phyloP scores from a whole-genome alignment of 2,329 filamentous ascomycete genomes.

The Dothideomycetes sp. region DNA sequence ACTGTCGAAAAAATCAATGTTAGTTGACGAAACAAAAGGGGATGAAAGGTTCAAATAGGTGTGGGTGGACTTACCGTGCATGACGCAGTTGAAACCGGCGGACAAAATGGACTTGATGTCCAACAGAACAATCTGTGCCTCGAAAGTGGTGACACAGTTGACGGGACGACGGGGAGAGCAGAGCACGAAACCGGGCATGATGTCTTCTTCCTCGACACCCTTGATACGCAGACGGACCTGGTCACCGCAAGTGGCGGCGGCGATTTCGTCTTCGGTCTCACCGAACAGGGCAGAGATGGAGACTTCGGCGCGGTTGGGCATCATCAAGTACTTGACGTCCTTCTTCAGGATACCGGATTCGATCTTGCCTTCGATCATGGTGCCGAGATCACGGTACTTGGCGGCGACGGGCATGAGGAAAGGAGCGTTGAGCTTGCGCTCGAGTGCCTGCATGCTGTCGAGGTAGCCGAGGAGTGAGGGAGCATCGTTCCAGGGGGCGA shows the following conservation, averaged over 20 bases:
- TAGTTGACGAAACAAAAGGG: neutral
- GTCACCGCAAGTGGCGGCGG: slow-evolving; percentile 77
- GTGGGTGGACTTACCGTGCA: slow-evolving; percentile 47
- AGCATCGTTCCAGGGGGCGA: slow-evolving; percentile 76
- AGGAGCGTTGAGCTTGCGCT: slow-evolving; percentile 91
- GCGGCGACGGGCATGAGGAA: slow-evolving; percentile 99
- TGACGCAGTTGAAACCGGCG: slow-evolving; percentile 93
- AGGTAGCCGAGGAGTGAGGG: slow-evolving; percentile 91
- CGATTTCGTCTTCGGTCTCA: slow-evolving; percentile 89
- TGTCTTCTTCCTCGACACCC: slow-evolving; percentile 95
- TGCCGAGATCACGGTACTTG: slow-evolving; percentile 96
- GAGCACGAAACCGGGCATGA: slow-evolving; percentile 88
- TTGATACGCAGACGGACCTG: slow-evolving; percentile 87
- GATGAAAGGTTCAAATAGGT: neutral
- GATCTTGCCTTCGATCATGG: slow-evolving; percentile 94
- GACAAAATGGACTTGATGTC: slow-evolving; percentile 91
- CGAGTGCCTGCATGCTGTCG: slow-evolving; percentile 84
- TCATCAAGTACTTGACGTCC: slow-evolving; percentile 76
- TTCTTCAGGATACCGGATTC: slow-evolving; percentile 93
- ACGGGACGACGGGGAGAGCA: slow-evolving; percentile 91
- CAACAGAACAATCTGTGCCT: slow-evolving; percentile 91
- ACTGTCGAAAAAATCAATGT: slow-evolving; percentile 42
- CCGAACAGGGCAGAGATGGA: slow-evolving; percentile 81
- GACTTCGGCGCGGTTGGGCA: slow-evolving; percentile 82
- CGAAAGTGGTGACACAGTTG: slow-evolving; percentile 80